These are phyloP conservation scores for Serendipita sp. DNA, from an alignment of 768 basidiomycete species.

Conservation along the genomic window DNA sequence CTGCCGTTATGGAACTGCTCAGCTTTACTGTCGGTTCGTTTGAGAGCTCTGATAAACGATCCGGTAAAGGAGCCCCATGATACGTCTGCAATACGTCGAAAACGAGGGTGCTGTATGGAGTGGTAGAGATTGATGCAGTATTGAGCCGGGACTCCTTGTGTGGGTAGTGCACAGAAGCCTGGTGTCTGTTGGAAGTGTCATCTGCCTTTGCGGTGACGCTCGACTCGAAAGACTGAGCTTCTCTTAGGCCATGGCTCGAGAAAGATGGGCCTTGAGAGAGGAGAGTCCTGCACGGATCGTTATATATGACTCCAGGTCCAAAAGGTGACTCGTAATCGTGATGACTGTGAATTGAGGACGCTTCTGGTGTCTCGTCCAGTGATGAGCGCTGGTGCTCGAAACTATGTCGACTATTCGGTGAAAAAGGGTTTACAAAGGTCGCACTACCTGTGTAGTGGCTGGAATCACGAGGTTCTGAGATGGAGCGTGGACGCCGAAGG, in stretches of 20 bases:
- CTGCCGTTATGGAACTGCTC: slow-evolving; percentile 24
- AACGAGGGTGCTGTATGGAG: slow-evolving; percentile 30
- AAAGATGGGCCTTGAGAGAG: slow-evolving; percentile 20
- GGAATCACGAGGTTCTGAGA: not conserved
- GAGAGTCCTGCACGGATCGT: slow-evolving; percentile 7
- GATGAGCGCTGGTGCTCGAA: slow-evolving; percentile 49
- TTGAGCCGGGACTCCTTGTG: slow-evolving; percentile 15
- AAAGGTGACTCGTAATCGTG: slow-evolving; percentile 7
- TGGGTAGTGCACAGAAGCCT: slow-evolving; percentile 5
- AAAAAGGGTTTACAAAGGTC: not conserved
- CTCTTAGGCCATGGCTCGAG: slow-evolving; percentile 43
- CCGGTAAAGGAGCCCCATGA: slow-evolving; percentile 60
- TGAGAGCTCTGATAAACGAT: slow-evolving; percentile 35
- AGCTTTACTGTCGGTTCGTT: slow-evolving; percentile 58
- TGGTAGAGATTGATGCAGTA: slow-evolving; percentile 28
- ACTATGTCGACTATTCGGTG: not conserved
- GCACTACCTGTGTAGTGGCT: not conserved
- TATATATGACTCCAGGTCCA: slow-evolving; percentile 3
- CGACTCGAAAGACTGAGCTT: slow-evolving; percentile 80
- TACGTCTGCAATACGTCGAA: slow-evolving; percentile 73
- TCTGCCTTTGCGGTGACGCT: slow-evolving; percentile 45
- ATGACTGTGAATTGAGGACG: not conserved
- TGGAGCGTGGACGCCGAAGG: slow-evolving; percentile 1
- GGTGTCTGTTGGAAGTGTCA: not conserved
- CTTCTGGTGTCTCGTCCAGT: slow-evolving; percentile 19